These are phyloP conservation scores for Debaryomycetaceae sp. DNA, from an alignment of 1,139 yeast genomes.

Conservation along the genomic window DNA sequence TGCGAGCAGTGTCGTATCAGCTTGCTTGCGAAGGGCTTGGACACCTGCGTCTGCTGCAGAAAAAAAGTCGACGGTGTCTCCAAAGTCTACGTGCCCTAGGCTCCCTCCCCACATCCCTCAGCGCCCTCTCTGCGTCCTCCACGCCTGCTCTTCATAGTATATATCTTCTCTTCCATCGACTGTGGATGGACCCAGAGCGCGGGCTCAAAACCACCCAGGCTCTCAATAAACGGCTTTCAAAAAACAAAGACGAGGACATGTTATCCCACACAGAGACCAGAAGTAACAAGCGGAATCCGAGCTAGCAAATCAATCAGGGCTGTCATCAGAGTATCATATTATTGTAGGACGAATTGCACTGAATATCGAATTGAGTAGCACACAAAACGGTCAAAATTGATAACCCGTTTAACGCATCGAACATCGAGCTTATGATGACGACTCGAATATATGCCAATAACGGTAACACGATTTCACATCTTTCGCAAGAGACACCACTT, in stretches of 20 bases:
- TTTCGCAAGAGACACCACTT: constrained; percentile 11
- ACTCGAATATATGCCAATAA: constrained; percentile 9
- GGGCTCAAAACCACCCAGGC: neutral
- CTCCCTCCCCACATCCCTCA: neutral
- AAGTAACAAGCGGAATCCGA: too few relatives aligned
- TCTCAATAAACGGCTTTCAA: neutral
- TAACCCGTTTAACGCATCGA: constrained; percentile 1
- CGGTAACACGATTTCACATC: constrained; percentile 9
- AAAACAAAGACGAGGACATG: neutral
- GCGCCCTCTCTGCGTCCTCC: neutral
- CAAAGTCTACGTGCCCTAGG: constrained; percentile 48
- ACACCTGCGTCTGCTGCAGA: constrained; percentile 85
- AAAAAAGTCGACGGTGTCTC: constrained; percentile 60
- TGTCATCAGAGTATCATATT: too few relatives aligned
- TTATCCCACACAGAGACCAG: neutral
- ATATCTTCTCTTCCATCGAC: neutral
- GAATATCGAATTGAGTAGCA: too few relatives aligned
- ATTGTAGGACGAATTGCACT: too few relatives aligned
- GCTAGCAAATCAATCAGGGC: too few relatives aligned
- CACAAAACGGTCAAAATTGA: neutral
- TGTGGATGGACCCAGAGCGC: neutral
- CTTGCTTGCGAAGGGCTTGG: constrained; percentile 70
- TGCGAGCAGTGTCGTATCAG: constrained; percentile 81
- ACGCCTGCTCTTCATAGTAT: neutral
- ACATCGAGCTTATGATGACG: constrained; percentile 8